Percentiles rank a stretch among this genome's conserved stretches.
Conservation (phyloP, 2,329 filamentous ascomycete genomes). For the Cladobotryum mycophilum region DNA sequence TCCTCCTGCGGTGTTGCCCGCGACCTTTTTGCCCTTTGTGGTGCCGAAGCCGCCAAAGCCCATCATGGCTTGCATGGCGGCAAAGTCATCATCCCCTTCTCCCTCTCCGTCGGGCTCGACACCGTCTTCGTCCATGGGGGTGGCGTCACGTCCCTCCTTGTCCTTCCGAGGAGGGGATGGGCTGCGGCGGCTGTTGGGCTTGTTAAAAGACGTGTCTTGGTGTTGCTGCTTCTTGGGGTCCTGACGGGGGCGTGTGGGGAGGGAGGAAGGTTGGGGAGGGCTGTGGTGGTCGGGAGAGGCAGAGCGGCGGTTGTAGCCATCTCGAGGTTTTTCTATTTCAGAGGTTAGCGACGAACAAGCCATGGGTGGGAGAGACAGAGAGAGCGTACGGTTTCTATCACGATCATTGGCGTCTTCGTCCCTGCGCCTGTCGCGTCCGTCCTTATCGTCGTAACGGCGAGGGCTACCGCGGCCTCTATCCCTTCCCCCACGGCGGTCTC, state of each 20-base stretch:
- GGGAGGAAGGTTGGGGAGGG: conserved; percentile 6
- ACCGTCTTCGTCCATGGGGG: conserved; percentile 27
- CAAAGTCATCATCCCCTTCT: conserved; percentile 59
- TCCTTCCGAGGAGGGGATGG: conserved; percentile 13
- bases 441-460: conserved; percentile 20
- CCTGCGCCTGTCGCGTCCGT: conserved; percentile 17
- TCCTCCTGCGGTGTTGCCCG: conserved; percentile 76
- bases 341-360: too few relatives aligned
- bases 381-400: conserved; percentile 12
- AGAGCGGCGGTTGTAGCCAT: neutral
- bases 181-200: conserved; percentile 22
- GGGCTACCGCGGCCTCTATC: conserved; percentile 34
- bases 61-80: conserved; percentile 78
- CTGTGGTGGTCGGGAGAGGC: neutral
- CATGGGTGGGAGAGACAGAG: too few relatives aligned
- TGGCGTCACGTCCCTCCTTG: conserved; percentile 15
- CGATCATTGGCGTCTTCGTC: conserved; percentile 21
- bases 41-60: conserved; percentile 80
- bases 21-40: conserved; percentile 84
- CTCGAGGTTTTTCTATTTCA: too few relatives aligned
- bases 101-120: conserved; percentile 32
- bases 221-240: conserved; percentile 13
- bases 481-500: conserved; percentile 22
- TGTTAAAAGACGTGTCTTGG: conserved; percentile 23
- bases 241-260: conserved; percentile 31